Percentiles rank a stretch among this genome's conserved stretches.
phyloP scores from a whole-genome alignment of 257 asterid genomes.

The Solanum lycopersicoides region DNA sequence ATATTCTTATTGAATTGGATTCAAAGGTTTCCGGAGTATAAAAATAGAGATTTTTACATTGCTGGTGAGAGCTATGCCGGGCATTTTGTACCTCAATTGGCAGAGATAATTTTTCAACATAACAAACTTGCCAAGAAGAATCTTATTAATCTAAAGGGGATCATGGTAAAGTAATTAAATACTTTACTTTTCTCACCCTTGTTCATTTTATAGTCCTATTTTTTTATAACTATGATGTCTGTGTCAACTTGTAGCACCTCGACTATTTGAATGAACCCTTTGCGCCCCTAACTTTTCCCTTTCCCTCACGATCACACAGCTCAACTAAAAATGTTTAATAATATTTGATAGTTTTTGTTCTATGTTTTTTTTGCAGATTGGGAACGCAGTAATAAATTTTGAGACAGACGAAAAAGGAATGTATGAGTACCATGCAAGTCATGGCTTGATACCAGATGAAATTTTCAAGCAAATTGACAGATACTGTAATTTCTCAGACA shows the following conservation, averaged over 20 bases:
- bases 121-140: conserved; percentile 8
- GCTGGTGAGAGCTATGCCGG: conserved; percentile 39
- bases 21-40: conserved; percentile 16
- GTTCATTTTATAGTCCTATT: background rate
- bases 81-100: conserved; percentile 33
- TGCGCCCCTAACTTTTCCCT: too few species aligned
- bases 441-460: conserved; percentile 32
- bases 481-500: conserved; percentile 18
- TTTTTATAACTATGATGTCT: background rate
- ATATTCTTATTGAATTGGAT: conserved; percentile 24
- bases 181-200: background rate
- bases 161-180: conserved; percentile 7
- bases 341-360: background rate
- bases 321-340: background rate
- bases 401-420: conserved; percentile 11
- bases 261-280: background rate
- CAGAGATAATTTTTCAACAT: conserved; percentile 10
- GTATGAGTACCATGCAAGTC: conserved; percentile 21
- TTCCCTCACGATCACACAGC: background rate
- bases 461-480: conserved; percentile 1
- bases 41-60: conserved; percentile 15
- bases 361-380: conserved; percentile 17
- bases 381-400: conserved; percentile 27
- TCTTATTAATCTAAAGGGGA: conserved; percentile 25
- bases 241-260: too few species aligned